phyloP scores from a whole-genome alignment of 495 filamentous ascomycete species.

The Ramalina intermedia region DNA sequence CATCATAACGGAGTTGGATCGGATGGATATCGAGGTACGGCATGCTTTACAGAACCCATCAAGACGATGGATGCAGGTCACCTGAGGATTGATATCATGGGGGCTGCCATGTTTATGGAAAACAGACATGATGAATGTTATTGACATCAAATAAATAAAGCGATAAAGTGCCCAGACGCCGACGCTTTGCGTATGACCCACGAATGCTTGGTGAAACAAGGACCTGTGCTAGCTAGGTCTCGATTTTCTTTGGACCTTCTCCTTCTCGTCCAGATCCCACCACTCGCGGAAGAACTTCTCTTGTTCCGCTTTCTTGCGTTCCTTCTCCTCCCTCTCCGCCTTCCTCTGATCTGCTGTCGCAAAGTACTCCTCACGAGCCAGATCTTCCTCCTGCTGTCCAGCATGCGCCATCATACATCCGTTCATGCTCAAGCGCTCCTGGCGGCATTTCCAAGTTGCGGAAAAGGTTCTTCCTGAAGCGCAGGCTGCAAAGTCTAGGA shows the following conservation, averaged over 20 bases:
- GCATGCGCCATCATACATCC: slow-evolving; percentile 78
- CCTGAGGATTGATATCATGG: no score
- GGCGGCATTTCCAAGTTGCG: slow-evolving; percentile 70
- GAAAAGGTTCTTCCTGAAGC: slow-evolving; percentile 71
- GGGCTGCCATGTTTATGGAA: no score
- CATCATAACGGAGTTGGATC: slow-evolving; percentile 7
- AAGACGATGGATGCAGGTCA: no score
- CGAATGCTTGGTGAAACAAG: no score
- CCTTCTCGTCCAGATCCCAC: slow-evolving; percentile 20
- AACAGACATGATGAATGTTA: no score
- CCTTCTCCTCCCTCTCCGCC: slow-evolving; percentile 39
- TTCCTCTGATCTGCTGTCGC: slow-evolving; percentile 50
- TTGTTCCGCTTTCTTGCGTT: slow-evolving; percentile 20
- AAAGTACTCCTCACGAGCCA: slow-evolving; percentile 91
- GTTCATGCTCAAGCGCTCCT: slow-evolving; percentile 74
- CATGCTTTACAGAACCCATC: no score
- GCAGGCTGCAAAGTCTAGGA: slow-evolving; percentile 75
- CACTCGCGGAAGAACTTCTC: slow-evolving; percentile 11
- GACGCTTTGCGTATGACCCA: no score
- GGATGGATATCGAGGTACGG: no score
- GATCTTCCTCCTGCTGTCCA: slow-evolving; percentile 71
- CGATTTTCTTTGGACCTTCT: slow-evolving; percentile 37
- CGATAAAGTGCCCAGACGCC: no score
- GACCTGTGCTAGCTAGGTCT: background rate
- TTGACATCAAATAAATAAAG: no score